Evolutionary conservation across 768 basidiomycete genomes (phyloP).

Genomic region (Pisolithus albus): DNA sequence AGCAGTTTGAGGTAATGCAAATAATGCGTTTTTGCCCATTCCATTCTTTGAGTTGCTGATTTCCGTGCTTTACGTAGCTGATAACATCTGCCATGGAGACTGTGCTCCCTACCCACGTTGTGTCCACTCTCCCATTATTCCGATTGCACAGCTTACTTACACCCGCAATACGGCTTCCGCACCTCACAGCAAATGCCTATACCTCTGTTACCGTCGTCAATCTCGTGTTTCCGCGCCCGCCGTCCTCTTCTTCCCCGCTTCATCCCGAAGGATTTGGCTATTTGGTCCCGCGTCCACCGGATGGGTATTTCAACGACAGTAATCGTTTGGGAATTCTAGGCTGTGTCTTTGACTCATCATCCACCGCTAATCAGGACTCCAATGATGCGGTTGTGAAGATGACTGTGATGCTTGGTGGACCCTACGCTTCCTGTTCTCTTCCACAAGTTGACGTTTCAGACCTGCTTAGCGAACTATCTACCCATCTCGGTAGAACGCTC

Average conservation of each 20-base stretch:
- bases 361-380: constrained; percentile 54
- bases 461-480: constrained; percentile 29
- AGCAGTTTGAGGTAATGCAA: constrained; percentile 40
- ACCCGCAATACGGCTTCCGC: constrained; percentile 42
- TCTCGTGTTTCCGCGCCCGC: constrained; percentile 61
- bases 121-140: constrained; percentile 74
- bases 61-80: constrained; percentile 21
- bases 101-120: constrained; percentile 52
- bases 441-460: constrained; percentile 19
- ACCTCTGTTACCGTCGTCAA: constrained; percentile 87
- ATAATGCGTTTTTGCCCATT: not conserved
- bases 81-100: constrained; percentile 27
- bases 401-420: constrained; percentile 88
- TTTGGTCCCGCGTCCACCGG: constrained; percentile 73
- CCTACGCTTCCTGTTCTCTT: constrained; percentile 38
- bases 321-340: constrained; percentile 58
- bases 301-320: constrained; percentile 38
- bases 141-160: constrained; percentile 38
- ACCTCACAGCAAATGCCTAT: constrained; percentile 61
- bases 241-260: constrained; percentile 35
- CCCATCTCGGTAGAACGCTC: constrained; percentile 39
- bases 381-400: constrained; percentile 56
- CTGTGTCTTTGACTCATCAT: constrained; percentile 83
- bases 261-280: constrained; percentile 92
- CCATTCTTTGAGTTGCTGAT: constrained; percentile 1